phyloP scores from a whole-genome alignment of 768 basidiomycete genomes.

The Leccinum disarticulatum region DNA sequence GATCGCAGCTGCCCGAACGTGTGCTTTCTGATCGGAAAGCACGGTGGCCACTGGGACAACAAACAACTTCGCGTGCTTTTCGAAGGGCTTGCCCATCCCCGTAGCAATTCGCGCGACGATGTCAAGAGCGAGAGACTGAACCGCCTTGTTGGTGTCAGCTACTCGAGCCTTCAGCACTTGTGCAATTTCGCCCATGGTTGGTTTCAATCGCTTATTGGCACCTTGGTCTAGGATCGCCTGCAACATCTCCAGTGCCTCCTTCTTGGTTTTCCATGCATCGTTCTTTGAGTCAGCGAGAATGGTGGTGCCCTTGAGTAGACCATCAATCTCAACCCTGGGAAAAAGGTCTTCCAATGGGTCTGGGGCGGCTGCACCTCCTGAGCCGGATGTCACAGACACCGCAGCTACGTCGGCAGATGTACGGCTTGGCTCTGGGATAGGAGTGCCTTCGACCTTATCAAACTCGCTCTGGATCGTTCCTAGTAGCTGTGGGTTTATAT shows the following conservation, averaged over 20 bases:
- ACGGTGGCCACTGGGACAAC: slow-evolving; percentile 76
- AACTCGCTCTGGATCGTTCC: slow-evolving; percentile 90
- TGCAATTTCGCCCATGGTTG: slow-evolving; percentile 90
- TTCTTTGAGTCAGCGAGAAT: slow-evolving; percentile 84
- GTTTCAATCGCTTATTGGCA: slow-evolving; percentile 88
- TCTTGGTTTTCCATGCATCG: slow-evolving; percentile 96
- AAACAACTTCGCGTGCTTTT: slow-evolving; percentile 81
- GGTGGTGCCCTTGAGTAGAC: slow-evolving; percentile 77
- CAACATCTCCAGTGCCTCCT: slow-evolving; percentile 87
- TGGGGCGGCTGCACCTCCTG: slow-evolving; percentile 37
- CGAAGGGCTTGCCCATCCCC: slow-evolving; percentile 96
- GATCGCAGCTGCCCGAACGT: slow-evolving; percentile 74
- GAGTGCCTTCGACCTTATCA: slow-evolving; percentile 81
- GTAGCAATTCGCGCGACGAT: slow-evolving; percentile 86
- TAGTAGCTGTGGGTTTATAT: slow-evolving; percentile 90
- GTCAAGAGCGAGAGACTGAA: slow-evolving; percentile 87
- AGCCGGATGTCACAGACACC: slow-evolving; percentile 42
- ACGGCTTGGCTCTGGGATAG: slow-evolving; percentile 76
- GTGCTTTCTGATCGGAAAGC: slow-evolving; percentile 90
- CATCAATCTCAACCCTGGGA: slow-evolving; percentile 91
- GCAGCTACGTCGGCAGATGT: slow-evolving; percentile 72
- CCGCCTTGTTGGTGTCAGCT: slow-evolving; percentile 90
- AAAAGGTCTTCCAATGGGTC: slow-evolving; percentile 94
- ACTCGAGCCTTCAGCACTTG: slow-evolving; percentile 86
- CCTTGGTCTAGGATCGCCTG: slow-evolving; percentile 87